A percentile compares a stretch with the other conserved stretches of the same genome.
Evolutionary conservation across 805 yeast genomes (phyloP).

Genomic region (Metschnikowia cubensis): DNA sequence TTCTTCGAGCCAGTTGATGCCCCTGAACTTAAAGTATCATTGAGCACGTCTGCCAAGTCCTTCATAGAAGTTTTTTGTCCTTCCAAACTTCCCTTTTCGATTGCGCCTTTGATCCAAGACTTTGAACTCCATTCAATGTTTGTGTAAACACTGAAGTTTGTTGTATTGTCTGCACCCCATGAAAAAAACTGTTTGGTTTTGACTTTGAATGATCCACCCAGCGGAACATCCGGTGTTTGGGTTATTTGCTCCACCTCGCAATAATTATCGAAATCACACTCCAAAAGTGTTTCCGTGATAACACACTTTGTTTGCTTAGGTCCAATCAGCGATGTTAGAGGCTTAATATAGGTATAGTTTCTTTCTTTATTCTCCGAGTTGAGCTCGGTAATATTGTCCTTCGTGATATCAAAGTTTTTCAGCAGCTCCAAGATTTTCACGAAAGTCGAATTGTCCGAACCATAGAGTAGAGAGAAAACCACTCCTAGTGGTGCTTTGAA

Average conservation of each 20-base stretch:
- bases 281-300: conserved; percentile 55
- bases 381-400: conserved; percentile 26
- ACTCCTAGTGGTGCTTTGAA: conserved; percentile 75
- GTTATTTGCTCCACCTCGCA: conserved; percentile 62
- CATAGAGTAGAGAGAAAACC: conserved; percentile 66
- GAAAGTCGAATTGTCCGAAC: conserved; percentile 44
- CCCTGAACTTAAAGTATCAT: conserved; percentile 8
- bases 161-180: conserved; percentile 68
- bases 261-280: conserved; percentile 49
- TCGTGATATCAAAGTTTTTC: conserved; percentile 24
- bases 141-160: conserved; percentile 58
- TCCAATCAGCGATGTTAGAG: conserved; percentile 77
- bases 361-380: conserved; percentile 44
- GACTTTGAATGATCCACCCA: conserved; percentile 77
- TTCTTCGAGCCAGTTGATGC: conserved; percentile 11
- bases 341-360: conserved; percentile 65
- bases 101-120: conserved; percentile 87
- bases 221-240: conserved; percentile 93
- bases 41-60: conserved; percentile 10
- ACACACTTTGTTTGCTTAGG: conserved; percentile 84
- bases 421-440: conserved; percentile 34
- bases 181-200: conserved; percentile 65
- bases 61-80: conserved; percentile 59
- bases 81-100: conserved; percentile 76
- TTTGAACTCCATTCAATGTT: conserved; percentile 85